Base-by-base conservation (phyloP, 2,329 filamentous ascomycete genomes). In the Fusarium fracticaudum region DNA sequence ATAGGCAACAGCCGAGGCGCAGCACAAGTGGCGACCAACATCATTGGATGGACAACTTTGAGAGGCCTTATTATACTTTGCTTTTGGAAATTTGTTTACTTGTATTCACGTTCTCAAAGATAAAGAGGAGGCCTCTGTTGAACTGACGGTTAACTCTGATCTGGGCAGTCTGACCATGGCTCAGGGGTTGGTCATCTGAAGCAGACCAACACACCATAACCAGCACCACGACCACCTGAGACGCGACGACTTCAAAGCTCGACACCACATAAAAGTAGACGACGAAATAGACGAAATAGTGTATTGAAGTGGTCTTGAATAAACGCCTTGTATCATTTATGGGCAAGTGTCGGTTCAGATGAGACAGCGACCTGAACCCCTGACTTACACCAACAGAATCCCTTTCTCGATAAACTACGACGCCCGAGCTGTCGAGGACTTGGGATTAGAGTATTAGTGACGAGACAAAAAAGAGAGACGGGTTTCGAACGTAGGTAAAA, bases 311-410 rank as follows among this genome's bases (percentile, higher is more conserved):
- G 10, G n/a, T 8, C 17, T 13, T n/a, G 3, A 26, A 1, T 38
- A 0, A 20, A n/a, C 4, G 6, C 13, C 1, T 0, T 8, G 24
- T 9, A 8, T 6, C 3, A 4, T 40, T 5, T 8, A n/a, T 40
- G 6, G 14, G 1, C 12, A 14, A 26, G 31, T 38, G 8, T 37
- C 14, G 33, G 4, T 8, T 11, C 6, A 40, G 18, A 35, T 4
- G 2, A 18, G 45, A 41, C 2, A 20, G 18, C 0, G 33, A 35
- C 31, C 13, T 20, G 13, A n/a, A 5, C 17, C 29, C 37, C 43
- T 44, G 40, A 17, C 29, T 31, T 55, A 26, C 20, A 43, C n/a
- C 13, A 48, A 22, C 8, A 35, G 9, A 5, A 6, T 33, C 14
- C n/a, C 45, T 14, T 10, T 35, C 14, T 15, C 15, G 15, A 35